Evolutionary conservation across 1,139 yeast species (phyloP), one percentile per base, ranked within the genome.

Genomic region (Blastobotrys ciferrii): DNA sequence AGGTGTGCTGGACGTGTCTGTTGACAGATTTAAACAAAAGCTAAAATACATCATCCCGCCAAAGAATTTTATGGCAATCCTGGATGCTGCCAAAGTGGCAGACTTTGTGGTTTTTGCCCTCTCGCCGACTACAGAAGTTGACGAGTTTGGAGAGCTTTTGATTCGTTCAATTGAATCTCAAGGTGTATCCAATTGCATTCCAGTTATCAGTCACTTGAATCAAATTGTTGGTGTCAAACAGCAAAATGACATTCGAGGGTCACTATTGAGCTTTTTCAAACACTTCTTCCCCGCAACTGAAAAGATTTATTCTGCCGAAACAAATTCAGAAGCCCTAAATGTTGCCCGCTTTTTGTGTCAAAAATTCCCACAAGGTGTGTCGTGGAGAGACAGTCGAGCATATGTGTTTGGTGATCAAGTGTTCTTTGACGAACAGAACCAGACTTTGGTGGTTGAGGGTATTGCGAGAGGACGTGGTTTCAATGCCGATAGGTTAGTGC

Each of bases 201-300:
- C 96, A 20, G 87, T 89, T 5, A 79, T 92, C 31, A 81, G 92
- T n/a, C 87, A 88, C 60, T 66, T 88, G 37, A 74, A 75, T 1
- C 77, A 81, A 0, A 84, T 83, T 56, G 86, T 86, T 25, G 85
- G 84, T 66, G 81, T 77, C 59, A 88, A 88, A 63, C 78, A 84
- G 57, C 97, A 87, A 65, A 67, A 76, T 50, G 95, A 87, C 59
- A 78, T 88, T 25, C 78, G 86, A 61, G 86, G 81, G 63, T 89
- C 98, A 2, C 74, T 94, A 57, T 79, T 82, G 47, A 85, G 95
- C 48, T 91, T 77, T 68, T 88, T 88, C 69, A 75, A 74, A 51
- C 97, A 92, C 72, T 94, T 92, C 71, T 94, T 92, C 74, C 96
- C 98, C 6, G 77, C 78, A 33, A 85, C 82, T 56, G 96, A 87